Base-by-base conservation (phyloP, 768 basidiomycete species). In the Russula dissimulans region DNA sequence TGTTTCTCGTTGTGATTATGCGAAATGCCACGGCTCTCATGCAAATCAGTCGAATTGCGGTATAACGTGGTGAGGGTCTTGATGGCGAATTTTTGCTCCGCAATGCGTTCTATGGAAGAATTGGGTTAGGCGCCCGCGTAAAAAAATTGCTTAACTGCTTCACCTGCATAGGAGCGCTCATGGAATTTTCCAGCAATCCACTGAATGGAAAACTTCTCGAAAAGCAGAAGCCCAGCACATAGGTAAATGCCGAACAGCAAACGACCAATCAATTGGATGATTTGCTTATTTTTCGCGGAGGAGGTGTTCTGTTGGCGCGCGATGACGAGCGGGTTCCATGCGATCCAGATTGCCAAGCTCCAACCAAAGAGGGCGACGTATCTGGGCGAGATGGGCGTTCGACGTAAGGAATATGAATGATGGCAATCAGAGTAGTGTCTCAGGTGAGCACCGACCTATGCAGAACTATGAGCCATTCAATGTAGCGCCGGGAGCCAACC, bases 191-290 rank as follows among this genome's bases (percentile, higher is more conserved):
- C 78, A 48, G 86, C 86, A 66, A 95, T 92, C 77, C 84, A 84
- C 70, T 95, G 93, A 50, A 97, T 89, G 14, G 86, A 71, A 61
- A 94, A 81, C 69, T 97, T 97, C 71, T 94, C 91, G 56, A 80
- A 85, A 11, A 88, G 77, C 6, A 94, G 79, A 29, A 92, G 77
- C 31, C 79, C 79, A 0, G 86, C 71, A 68, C 84, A 89, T 50
- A 94, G 68, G 68, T 84, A 80, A 51, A 87, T 69, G 8, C 84
- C 89, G 68, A 94, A 92, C 7, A 91, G 75, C 31, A 92, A 72
- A 69, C 84, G 85, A 3, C 76, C 79, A 42, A 87, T 74, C 18
- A 85, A 75, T 47, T 74, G 71, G 53, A 91, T 73, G 31, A 80
- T 78, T 69, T 74, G 54, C 69, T 72, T 3, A 67, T 65, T 50